Percentiles rank a stretch among this genome's conserved stretches.
These are phyloP conservation scores for Pyrenophora seminiperda DNA, from an alignment of 2,329 filamentous ascomycete genomes.

Conservation along the genomic window DNA sequence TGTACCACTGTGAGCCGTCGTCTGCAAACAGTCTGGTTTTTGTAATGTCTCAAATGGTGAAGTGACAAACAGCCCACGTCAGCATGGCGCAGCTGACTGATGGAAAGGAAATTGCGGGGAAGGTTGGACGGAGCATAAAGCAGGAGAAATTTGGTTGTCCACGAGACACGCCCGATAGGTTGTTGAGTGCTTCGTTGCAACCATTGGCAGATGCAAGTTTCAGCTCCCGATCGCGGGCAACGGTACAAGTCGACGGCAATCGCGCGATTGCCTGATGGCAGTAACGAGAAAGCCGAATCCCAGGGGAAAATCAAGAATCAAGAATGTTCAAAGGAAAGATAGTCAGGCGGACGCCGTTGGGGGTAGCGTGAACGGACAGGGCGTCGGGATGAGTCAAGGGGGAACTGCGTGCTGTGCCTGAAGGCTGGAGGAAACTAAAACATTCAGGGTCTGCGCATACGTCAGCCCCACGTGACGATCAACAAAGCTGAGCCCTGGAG, in stretches of 20 bases:
- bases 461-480: constrained; percentile 17
- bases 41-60: constrained; percentile 5
- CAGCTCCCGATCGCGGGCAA: constrained; percentile 2
- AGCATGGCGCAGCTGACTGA: constrained; percentile 5
- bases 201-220: neutral
- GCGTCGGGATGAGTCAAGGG: constrained; percentile 4
- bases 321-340: too few species aligned
- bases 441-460: constrained; percentile 14
- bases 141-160: constrained; percentile 5
- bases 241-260: neutral
- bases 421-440: constrained; percentile 1
- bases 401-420: constrained; percentile 3
- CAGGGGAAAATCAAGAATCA: too few species aligned
- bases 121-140: constrained; percentile 8
- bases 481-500: constrained; percentile 6
- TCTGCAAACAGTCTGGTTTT: constrained; percentile 9
- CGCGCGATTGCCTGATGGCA: neutral
- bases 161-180: constrained; percentile 2
- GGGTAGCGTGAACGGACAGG: constrained; percentile 3
- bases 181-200: neutral
- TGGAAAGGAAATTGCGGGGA: neutral
- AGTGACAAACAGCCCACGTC: constrained; percentile 5
- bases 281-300: too few species aligned
- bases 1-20: constrained; percentile 1
- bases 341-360: neutral